Evolutionary conservation across 345 rosid species (phyloP), one percentile per base, ranked within the genome.

Genomic region (Pseudoturritis turrita): DNA sequence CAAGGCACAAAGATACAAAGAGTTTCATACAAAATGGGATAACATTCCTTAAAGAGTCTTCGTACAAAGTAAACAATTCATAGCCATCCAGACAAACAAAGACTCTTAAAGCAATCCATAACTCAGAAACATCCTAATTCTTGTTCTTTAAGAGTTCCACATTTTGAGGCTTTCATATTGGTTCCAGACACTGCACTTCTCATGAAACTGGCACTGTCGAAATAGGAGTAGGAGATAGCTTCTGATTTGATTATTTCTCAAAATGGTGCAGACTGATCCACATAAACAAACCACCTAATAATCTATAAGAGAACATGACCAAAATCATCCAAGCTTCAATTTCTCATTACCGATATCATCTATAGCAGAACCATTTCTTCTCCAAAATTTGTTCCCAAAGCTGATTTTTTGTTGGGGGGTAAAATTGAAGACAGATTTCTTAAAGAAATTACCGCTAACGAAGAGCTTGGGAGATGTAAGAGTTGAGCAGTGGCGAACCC

Each of bases 401-500:
- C 39, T 52, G 28, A 31, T 1, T 15, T n/a, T 19, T 21, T 12
- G 13, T 7, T 4, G n/a, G n/a, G n/a, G n/a, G n/a, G 13, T 19
- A n/a, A 43, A 67, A 15, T 4, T 45, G 39, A 49, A 46, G 59
- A 47, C 7, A 18, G 10, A 39, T 28, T 60, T 17, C 2, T 41
- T 23, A 22, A 12, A 11, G 18, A 43, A 29, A 56, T 13, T 80
- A 89, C 96, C 96, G 73, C 91, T 88, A 47, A 92, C 64, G 82
- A 90, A 89, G 78, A 92, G 92, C 82, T 82, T 88, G 13, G 96
- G 96, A 33, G 89, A 83, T 31, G 96, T 85, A 41, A 90, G 93
- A 44, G 93, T 87, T 3, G 91, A 81, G 68, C 68, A 78, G 47
- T 75, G 55, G 40, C 91, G 89, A 79, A 66, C 22, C 51, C 62